A percentile compares a stretch with the other conserved stretches of the same genome.
Conservation (phyloP, 805 yeast species). For the Ogataea pignaliae region DNA sequence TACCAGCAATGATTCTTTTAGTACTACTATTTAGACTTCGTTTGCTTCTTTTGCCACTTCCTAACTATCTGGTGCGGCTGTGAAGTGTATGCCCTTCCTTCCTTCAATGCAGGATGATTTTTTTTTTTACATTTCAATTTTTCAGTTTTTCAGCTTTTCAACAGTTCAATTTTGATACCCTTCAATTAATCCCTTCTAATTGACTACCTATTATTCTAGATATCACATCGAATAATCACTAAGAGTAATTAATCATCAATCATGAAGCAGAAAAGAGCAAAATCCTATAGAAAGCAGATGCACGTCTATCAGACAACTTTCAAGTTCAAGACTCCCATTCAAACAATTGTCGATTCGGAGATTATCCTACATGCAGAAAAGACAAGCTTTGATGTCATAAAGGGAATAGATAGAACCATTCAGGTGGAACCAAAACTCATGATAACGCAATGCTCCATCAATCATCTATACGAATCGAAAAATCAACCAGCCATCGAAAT, state of each 20-base stretch:
- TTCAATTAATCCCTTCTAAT: no score
- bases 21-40: no score
- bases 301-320: conserved; percentile 78
- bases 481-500: conserved; percentile 73
- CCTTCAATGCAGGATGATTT: no score
- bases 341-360: conserved; percentile 81
- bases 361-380: conserved; percentile 60
- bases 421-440: conserved; percentile 84
- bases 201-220: no score
- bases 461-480: conserved; percentile 67
- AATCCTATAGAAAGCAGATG: conserved; percentile 90
- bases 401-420: conserved; percentile 73
- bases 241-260: not conserved
- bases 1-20: no score
- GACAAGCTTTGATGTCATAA: conserved; percentile 72
- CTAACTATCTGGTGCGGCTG: no score
- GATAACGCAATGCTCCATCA: conserved; percentile 96
- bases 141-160: no score
- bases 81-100: no score
- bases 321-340: conserved; percentile 92
- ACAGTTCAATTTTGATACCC: no score
- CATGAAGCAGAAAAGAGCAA: conserved; percentile 97
- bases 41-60: no score
- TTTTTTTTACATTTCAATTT: no score
- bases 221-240: no score